phyloP scores from a whole-genome alignment of 176 grass and related monocot species.

The Chloris gayana region DNA sequence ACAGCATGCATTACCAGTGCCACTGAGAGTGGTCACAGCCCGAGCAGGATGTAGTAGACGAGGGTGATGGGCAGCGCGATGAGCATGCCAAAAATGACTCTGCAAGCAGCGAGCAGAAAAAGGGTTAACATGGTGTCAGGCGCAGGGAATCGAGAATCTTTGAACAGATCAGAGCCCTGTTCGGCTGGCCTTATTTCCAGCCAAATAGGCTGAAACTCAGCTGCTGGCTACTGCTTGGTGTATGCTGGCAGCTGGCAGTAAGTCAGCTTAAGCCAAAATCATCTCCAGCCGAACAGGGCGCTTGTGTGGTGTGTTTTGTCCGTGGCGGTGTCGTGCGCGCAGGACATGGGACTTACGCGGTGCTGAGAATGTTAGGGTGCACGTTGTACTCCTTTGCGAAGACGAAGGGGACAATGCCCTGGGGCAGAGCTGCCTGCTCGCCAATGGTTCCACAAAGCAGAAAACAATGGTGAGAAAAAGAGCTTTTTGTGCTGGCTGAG shows the following conservation, averaged over 20 bases:
- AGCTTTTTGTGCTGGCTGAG: conserved; percentile 38
- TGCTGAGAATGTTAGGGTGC: conserved; percentile 96
- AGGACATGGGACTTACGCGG: conserved; percentile 65
- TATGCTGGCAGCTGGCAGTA: no score
- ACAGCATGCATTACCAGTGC: neutral
- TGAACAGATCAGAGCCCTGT: conserved; percentile 55
- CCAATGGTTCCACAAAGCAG: conserved; percentile 19
- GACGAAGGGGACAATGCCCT: conserved; percentile 98
- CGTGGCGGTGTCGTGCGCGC: conserved; percentile 4
- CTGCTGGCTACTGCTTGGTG: no score
- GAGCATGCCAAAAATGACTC: conserved; percentile 95
- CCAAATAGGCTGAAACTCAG: no score
- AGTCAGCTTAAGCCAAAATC: no score
- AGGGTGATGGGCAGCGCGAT: conserved; percentile 89
- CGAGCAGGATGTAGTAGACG: conserved; percentile 94
- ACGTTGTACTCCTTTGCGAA: conserved; percentile 99
- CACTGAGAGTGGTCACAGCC: conserved; percentile 41
- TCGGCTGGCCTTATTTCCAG: no score
- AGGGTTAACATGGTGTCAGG: neutral
- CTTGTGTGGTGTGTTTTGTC: conserved; percentile 24
- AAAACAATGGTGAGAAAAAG: conserved; percentile 19
- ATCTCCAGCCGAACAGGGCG: no score
- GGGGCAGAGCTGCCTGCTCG: conserved; percentile 83
- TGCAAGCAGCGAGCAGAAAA: conserved; percentile 44
- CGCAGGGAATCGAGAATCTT: conserved; percentile 18